Evolutionary conservation across 1,139 yeast species (phyloP), one percentile per base, ranked within the genome.

Genomic region (Debaryomyces singareniensis): DNA sequence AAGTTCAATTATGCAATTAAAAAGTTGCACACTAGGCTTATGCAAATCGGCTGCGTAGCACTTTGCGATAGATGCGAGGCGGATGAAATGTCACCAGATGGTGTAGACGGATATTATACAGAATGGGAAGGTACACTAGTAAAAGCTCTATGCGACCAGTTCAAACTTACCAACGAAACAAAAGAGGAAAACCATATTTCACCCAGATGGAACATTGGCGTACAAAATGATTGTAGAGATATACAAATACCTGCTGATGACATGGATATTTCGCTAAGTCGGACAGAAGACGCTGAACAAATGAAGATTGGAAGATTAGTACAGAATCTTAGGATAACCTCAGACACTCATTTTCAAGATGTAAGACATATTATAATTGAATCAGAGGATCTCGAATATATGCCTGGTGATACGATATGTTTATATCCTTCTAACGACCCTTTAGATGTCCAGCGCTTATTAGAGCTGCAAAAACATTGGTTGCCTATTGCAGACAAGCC

Each of bases 1-100:
- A 73, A 80, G 42, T 89, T 75, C 58, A 91, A 91, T 54, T 79
- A 79, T 68, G 96, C 96, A 9, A 73, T 83, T 22, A 72, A 80
- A 37, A 89, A 91, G 49, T 53, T 93, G 12, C 95, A 89, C 47
- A 69, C 78, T 7, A 66, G 99, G 35, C 50, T 91, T 24, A 45
- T 64, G 16, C 96, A 89, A 54, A 60, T 93, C 13, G 98, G 98
- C 1, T 95, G 93, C 4, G 42, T 43, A 1, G 94, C 82, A 44
- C 55, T 86, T 12, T 68, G 80, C 31, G 69, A 71, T 5, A 62
- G 96, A 29, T 84, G 91, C 25, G 97, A 89, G 45, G 89, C 94
- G 12, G 97, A 91, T 52, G 97, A 91, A 40, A 78, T 75, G 58
- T 68, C 81, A 7, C 69, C 86, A 0, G 82, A 81, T 36, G 95